Base-by-base conservation (phyloP, 306 rosid species). In the Medicago arabica region DNA sequence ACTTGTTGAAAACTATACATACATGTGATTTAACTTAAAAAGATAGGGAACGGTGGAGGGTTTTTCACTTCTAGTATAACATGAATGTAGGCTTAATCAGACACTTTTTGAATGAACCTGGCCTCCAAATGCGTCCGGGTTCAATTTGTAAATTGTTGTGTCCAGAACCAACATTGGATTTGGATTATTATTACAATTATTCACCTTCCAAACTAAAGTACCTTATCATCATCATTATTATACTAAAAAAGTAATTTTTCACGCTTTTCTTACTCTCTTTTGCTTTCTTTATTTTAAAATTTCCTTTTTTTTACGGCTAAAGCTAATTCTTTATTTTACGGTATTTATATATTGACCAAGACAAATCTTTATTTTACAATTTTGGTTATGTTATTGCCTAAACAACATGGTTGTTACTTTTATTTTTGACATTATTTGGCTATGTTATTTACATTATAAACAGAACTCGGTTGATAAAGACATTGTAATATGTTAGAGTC, bases 41-140 rank as follows among this genome's bases (percentile, higher is more conserved):
- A 25, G 38, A 58, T 68, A 10, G 17, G 8, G 57, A 68, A 51
- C 18, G 77, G 69, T 60, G 72, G n/a, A 47, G 79, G 44, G 2
- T 60, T 38, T 58, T 51, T 36, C 0, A 1, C 15, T 28, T 57
- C 69, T 1, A 44, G 9, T n/a, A 17, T 12, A 39, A 2, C 16
- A 0, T 41, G 71, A 15, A 86, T 85, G 68, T 80, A 57, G 95
- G 28, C 89, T 39, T 18, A 25, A 55, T 82, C 84, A 8, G 23
- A 13, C 50, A 0, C 1, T 3, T 50, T 8, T 25, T 3, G 4
- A 2, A 55, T 81, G 93, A 65, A 89, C 53, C 66, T 81, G 4
- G 25, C n/a, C 39, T 0, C 9, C 1, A 18, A 38, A 67, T 0
- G 23, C 64, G 80, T 78, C 92, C 66, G 0, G 19, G 25, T 72